Evolutionary conservation across 2,329 filamentous ascomycete genomes (phyloP), one percentile per base, ranked within the genome.

Genomic region (Myriosclerotinia scirpicola): DNA sequence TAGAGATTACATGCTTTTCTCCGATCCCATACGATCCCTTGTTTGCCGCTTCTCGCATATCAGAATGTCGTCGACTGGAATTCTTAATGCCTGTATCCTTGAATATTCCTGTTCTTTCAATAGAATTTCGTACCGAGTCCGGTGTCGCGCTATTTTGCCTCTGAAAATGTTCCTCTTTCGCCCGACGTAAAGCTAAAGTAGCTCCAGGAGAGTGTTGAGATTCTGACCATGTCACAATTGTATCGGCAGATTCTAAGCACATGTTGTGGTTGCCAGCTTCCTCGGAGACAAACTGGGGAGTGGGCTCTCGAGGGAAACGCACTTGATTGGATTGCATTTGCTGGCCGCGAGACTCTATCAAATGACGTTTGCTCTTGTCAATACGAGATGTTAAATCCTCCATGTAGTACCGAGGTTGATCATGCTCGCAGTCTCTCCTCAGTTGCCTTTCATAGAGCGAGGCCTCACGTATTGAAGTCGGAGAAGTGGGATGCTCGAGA

Each of bases 191-290:
- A 6, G 26, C n/a, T 34, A 17, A 17, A 46, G 26, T 67, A 58
- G 7, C 54, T 30, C 64, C 48, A 12, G 71, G 68, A 26, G 69
- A 71, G 30, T 67, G 26, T 66, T 74, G 70, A 4, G 69, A 71
- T 36, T 75, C 73, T 7, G 74, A 75, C 74, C 74, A 75, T 17
- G 68, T 71, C 5, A 74, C 54, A 54, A 61, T 69, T 26, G 70
- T 73, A 20, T 68, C 71, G 22, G 67, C 67, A 55, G 67, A 52
- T 6, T 65, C 67, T 11, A 70, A 71, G 14, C 46, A 34, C 48
- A 20, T 59, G 22, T 67, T 69, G 30, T 17, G 48, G 15, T 63
- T 55, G n/a, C 54, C 54, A 1, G 30, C 30, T 17, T 36, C 54
- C 26, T 60, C 17, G 4, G 22, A 42, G 8, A 38, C 22, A 36